phyloP scores from a whole-genome alignment of 306 rosid genomes.

The Fagus crenata region DNA sequence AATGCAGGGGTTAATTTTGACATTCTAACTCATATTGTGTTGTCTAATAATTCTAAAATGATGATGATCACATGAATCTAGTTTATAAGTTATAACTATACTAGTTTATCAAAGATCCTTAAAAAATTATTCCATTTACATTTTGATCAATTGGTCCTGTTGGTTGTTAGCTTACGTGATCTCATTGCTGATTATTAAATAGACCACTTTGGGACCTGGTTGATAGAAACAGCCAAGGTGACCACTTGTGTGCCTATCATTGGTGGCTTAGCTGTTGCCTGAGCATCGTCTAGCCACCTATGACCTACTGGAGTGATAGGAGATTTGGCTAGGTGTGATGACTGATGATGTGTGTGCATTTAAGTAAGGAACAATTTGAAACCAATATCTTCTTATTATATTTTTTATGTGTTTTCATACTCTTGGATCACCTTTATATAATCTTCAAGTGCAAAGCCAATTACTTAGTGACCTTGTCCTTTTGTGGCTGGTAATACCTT shows the following conservation, averaged over 20 bases:
- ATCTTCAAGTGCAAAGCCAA: background rate
- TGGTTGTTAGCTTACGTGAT: slow-evolving; percentile 3
- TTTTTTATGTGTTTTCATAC: background rate
- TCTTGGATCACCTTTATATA: background rate
- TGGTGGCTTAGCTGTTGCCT: too few species aligned
- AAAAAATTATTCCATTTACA: background rate
- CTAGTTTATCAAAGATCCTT: background rate
- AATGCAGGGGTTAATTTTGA: too few species aligned
- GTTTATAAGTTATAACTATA: too few species aligned
- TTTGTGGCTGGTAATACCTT: slow-evolving; percentile 16
- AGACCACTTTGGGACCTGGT: background rate
- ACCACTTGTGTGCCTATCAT: background rate
- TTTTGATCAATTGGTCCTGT: slow-evolving; percentile 2
- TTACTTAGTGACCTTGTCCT: background rate
- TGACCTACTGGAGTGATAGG: too few species aligned
- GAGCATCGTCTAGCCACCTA: too few species aligned
- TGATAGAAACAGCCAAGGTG: background rate
- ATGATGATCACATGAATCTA: too few species aligned
- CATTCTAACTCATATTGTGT: too few species aligned
- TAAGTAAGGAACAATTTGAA: too few species aligned
- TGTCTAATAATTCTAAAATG: too few species aligned
- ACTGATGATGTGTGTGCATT: too few species aligned
- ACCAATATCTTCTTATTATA: too few species aligned
- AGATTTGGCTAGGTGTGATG: too few species aligned
- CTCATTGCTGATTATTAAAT: background rate